These are phyloP conservation scores for Falciphora oryzae DNA, from an alignment of 2,329 filamentous ascomycete species.

Conservation along the genomic window DNA sequence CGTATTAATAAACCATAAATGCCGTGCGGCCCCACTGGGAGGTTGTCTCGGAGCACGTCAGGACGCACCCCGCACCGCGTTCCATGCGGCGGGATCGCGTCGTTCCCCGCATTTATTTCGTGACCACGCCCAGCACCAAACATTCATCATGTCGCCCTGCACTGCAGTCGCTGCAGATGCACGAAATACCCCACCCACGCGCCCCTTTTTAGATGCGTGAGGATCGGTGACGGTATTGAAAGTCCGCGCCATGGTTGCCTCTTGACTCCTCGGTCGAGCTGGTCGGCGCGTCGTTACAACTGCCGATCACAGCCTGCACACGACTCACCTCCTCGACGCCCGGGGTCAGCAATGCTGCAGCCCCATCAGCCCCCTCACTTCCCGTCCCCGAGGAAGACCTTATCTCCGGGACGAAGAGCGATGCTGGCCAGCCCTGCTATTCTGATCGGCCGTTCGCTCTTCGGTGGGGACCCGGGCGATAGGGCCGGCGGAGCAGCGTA, in stretches of 20 bases:
- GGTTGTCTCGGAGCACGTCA: background rate
- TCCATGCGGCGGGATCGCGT: background rate
- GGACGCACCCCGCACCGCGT: background rate
- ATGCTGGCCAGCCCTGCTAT: background rate
- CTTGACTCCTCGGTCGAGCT: background rate
- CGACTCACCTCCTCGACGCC: background rate
- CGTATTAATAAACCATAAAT: background rate
- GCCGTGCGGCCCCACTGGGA: background rate
- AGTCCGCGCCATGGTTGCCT: background rate
- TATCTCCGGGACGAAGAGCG: background rate
- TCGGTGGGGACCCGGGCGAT: background rate
- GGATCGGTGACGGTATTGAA: background rate
- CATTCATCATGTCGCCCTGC: no score
- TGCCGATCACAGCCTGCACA: background rate
- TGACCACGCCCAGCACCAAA: background rate
- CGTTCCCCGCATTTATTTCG: background rate
- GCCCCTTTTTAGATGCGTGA: background rate
- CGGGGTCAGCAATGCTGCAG: background rate
- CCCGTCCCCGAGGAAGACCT: background rate
- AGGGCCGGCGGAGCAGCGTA: background rate
- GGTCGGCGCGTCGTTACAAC: background rate
- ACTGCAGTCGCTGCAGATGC: no score
- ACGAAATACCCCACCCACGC: no score
- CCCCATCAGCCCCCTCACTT: background rate
- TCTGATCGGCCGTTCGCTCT: background rate